Percentiles rank a stretch among this genome's conserved stretches.
Evolutionary conservation across 495 filamentous ascomycete genomes (phyloP).

Genomic region (Penicillium parvum): DNA sequence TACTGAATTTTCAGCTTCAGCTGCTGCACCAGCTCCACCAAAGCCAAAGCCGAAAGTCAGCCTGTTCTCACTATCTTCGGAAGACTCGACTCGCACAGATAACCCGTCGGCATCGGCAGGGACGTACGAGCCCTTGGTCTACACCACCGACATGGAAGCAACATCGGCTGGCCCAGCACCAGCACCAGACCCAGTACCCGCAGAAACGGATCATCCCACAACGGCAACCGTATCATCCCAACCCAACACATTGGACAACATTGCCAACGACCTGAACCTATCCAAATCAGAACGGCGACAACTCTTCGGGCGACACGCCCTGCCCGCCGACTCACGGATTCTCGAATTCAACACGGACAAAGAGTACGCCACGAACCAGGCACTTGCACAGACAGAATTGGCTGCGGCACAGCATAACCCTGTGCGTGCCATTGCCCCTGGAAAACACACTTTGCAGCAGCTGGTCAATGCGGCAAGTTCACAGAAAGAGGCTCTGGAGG

Average conservation of each 20-base stretch:
- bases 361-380: conserved; percentile 81
- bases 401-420: conserved; percentile 73
- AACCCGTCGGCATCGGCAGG: conserved; percentile 5
- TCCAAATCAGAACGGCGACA: conserved; percentile 69
- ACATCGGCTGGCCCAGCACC: conserved; percentile 19
- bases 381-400: conserved; percentile 42
- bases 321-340: conserved; percentile 42
- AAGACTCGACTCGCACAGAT: conserved; percentile 15
- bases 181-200: conserved; percentile 14
- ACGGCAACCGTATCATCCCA: conserved; percentile 21
- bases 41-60: conserved; percentile 54
- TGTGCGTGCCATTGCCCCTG: conserved; percentile 76
- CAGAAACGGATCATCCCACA: conserved; percentile 10
- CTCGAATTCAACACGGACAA: conserved; percentile 79
- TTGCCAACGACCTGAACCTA: conserved; percentile 71
- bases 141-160: conserved; percentile 30
- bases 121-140: conserved; percentile 50
- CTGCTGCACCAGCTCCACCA: conserved; percentile 22
- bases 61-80: conserved; percentile 53
- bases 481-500: conserved; percentile 81
- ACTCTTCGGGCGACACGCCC: conserved; percentile 66
- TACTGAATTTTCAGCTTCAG: conserved; percentile 8
- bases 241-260: conserved; percentile 44
- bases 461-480: conserved; percentile 74
- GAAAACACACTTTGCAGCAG: conserved; percentile 83